A percentile compares a stretch with the other conserved stretches of the same genome.
Evolutionary conservation across 371 early-diverging fungal species (phyloP).

Genomic region (Thermomucor indicae-seudaticae): DNA sequence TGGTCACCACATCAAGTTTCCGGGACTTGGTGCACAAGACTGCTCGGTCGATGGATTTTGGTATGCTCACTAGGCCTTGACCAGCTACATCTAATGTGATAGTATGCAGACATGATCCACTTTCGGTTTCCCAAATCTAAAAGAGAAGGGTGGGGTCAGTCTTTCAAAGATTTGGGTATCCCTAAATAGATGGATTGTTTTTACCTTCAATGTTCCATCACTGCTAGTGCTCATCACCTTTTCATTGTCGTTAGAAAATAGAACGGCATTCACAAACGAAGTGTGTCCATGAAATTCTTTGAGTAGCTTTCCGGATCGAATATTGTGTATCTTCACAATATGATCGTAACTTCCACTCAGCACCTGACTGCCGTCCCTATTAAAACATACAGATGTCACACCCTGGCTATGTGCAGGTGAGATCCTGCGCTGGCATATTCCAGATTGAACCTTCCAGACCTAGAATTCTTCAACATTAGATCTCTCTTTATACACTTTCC

Average conservation of each 20-base stretch:
- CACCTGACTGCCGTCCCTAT: constrained; percentile 69
- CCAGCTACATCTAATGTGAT: constrained; percentile 21
- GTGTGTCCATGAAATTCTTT: constrained; percentile 90
- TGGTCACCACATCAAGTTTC: constrained; percentile 54
- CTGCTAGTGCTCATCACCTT: constrained; percentile 74
- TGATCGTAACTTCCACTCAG: constrained; percentile 80
- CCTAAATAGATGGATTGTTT: not conserved
- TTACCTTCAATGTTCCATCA: constrained; percentile 86
- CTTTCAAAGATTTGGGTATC: not conserved
- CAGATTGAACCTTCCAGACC: constrained; percentile 79
- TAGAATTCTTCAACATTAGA: constrained; percentile 7
- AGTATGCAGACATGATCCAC: constrained; percentile 16
- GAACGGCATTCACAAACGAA: constrained; percentile 77
- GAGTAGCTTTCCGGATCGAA: constrained; percentile 83
- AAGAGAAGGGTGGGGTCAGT: not conserved
- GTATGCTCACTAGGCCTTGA: constrained; percentile 31
- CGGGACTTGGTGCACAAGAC: constrained; percentile 73
- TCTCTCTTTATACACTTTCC: too few species aligned
- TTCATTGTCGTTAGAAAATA: constrained; percentile 65
- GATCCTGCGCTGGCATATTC: constrained; percentile 70
- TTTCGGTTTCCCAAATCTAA: constrained; percentile 15
- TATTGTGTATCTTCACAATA: constrained; percentile 76
- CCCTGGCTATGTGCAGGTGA: constrained; percentile 82
- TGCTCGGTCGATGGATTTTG: constrained; percentile 54
- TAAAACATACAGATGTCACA: constrained; percentile 76